These are phyloP conservation scores for Paraphysoderma sedebokerense DNA, from an alignment of 371 early-diverging fungal species.

Conservation along the genomic window DNA sequence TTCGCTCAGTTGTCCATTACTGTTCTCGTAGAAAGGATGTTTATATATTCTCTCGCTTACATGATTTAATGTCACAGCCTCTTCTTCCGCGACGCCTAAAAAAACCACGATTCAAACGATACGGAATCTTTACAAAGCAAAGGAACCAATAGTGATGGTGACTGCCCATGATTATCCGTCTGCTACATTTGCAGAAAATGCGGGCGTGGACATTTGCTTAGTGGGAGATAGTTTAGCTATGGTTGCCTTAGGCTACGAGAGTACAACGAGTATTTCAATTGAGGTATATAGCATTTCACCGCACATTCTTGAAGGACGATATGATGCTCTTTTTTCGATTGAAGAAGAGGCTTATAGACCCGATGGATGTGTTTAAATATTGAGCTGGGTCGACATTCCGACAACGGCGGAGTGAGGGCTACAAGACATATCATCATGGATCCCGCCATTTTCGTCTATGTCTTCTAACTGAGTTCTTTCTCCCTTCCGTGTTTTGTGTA, in stretches of 20 bases:
- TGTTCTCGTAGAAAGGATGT: too few species aligned
- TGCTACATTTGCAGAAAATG: conserved; percentile 57
- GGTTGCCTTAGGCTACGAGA: conserved; percentile 79
- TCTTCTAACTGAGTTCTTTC: not conserved
- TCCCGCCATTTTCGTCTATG: not conserved
- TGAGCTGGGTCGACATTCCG: too few species aligned
- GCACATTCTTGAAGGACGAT: too few species aligned
- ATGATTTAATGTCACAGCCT: too few species aligned
- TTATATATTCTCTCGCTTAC: too few species aligned
- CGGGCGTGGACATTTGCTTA: conserved; percentile 68
- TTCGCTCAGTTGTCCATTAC: too few species aligned
- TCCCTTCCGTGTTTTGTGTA: not conserved
- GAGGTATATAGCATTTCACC: conserved; percentile 32
- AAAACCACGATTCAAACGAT: conserved; percentile 4
- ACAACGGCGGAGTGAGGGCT: too few species aligned
- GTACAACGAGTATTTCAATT: conserved; percentile 69
- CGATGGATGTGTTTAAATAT: too few species aligned
- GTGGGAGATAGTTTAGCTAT: conserved; percentile 94
- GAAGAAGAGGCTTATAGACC: too few species aligned
- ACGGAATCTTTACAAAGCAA: not conserved
- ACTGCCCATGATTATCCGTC: conserved; percentile 85
- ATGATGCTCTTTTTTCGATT: too few species aligned
- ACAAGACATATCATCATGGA: too few species aligned
- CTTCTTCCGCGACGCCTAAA: not conserved
- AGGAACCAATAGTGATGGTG: conserved; percentile 31